Evolutionary conservation across 2,329 filamentous ascomycete species (phyloP).

Genomic region (Venturia carpophila): DNA sequence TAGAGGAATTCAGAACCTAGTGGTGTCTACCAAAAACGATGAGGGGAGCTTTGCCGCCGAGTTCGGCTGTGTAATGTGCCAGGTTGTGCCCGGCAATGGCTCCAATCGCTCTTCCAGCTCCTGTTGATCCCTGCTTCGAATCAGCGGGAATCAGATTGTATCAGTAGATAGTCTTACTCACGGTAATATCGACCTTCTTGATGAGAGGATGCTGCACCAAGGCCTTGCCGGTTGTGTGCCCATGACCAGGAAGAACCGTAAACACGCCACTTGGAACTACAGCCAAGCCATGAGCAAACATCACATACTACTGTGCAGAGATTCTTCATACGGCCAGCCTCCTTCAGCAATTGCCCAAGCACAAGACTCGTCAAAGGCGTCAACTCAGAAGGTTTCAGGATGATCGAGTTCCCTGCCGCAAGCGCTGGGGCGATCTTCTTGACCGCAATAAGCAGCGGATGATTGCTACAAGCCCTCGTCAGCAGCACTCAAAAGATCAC

Average conservation of each 20-base stretch:
- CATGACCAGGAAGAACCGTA: constrained; percentile 67
- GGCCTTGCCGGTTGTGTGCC: constrained; percentile 58
- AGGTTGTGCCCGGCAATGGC: constrained; percentile 58
- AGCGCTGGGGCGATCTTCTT: constrained; percentile 70
- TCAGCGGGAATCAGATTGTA: not conserved
- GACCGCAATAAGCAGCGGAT: constrained; percentile 66
- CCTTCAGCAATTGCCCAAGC: constrained; percentile 57
- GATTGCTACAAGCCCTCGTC: constrained; percentile 50
- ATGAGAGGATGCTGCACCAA: constrained; percentile 60
- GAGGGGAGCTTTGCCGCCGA: constrained; percentile 46
- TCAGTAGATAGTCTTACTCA: constrained; percentile 1
- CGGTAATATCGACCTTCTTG: constrained; percentile 70
- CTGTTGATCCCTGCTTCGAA: constrained; percentile 39
- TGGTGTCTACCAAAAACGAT: constrained; percentile 26
- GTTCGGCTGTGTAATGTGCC: constrained; percentile 55
- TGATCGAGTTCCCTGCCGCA: constrained; percentile 50
- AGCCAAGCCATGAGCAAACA: not conserved
- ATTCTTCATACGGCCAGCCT: constrained; percentile 50
- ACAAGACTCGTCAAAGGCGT: constrained; percentile 51
- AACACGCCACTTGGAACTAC: constrained; percentile 63
- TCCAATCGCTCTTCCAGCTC: constrained; percentile 67
- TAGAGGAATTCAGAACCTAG: not conserved
- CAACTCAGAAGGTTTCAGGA: constrained; percentile 51
- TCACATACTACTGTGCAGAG: not conserved
- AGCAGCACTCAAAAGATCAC: not conserved